Evolutionary conservation across 2,329 filamentous ascomycete species (phyloP).

Genomic region (Phoma herbarum): DNA sequence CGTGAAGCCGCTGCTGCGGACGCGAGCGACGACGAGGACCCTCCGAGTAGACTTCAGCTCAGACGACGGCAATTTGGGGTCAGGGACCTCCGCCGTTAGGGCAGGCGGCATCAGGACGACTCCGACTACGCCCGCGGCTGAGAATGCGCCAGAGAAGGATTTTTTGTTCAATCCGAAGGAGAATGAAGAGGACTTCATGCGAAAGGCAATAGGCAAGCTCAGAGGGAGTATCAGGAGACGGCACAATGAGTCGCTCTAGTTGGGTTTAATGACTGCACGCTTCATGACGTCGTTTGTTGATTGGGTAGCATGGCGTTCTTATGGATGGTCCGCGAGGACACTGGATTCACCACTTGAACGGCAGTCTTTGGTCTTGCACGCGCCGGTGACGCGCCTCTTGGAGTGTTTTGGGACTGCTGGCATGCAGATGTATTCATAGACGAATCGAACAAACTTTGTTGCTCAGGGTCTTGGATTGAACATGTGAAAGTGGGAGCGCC

Average conservation of each 20-base stretch:
- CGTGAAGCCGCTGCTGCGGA: constrained; percentile 17
- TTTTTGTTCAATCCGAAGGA: constrained; percentile 41
- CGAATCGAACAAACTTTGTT: background rate
- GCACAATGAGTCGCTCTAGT: background rate
- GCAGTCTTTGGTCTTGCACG: background rate
- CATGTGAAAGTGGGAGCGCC: background rate
- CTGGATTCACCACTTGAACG: background rate
- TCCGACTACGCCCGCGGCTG: constrained; percentile 21
- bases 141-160: constrained; percentile 25
- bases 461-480: background rate
- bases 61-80: constrained; percentile 11
- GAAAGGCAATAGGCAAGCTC: constrained; percentile 26
- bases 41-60: constrained; percentile 10
- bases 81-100: constrained; percentile 17
- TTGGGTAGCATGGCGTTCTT: constrained; percentile 14
- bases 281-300: constrained; percentile 8
- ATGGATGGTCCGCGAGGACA: background rate
- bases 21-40: constrained; percentile 16
- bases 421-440: constrained; percentile 8
- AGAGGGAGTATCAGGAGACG: constrained; percentile 16
- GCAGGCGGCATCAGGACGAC: constrained; percentile 6
- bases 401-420: constrained; percentile 1
- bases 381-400: background rate
- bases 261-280: constrained; percentile 6
- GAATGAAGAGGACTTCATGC: constrained; percentile 40